Conservation (phyloP, 225 moss, liverwort and hornwort genomes). For the Lunularia cruciata region DNA sequence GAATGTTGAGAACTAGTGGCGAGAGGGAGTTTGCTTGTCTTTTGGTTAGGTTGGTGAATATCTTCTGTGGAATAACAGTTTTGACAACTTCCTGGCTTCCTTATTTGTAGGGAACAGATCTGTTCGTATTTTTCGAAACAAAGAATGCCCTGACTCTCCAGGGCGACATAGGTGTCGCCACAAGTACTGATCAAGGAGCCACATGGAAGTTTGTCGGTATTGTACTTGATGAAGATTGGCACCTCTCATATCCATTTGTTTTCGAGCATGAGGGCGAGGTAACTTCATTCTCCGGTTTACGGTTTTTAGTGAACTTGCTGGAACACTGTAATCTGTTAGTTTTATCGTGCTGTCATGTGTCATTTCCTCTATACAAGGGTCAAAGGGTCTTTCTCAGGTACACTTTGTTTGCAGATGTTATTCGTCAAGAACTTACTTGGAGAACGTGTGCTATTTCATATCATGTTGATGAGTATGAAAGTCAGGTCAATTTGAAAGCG, state of each 20-base stretch:
- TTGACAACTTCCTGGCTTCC: neutral
- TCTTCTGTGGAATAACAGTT: neutral
- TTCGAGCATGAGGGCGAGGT: slow-evolving; percentile 84
- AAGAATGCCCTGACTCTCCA: slow-evolving; percentile 77
- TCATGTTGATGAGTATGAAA: too few species aligned
- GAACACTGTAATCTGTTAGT: too few species aligned
- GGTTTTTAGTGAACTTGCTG: too few species aligned
- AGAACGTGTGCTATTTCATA: too few species aligned
- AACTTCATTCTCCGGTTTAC: slow-evolving; percentile 2
- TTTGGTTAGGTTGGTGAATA: neutral
- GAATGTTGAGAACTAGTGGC: too few species aligned
- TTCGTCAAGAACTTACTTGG: too few species aligned
- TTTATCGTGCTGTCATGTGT: neutral
- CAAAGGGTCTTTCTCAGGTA: too few species aligned
- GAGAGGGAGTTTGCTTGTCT: neutral
- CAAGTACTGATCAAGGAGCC: slow-evolving; percentile 65
- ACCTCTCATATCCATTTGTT: slow-evolving; percentile 80
- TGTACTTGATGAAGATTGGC: slow-evolving; percentile 89
- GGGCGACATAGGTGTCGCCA: slow-evolving; percentile 89
- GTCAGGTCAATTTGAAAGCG: too few species aligned
- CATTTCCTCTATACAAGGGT: neutral
- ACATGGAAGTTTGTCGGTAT: slow-evolving; percentile 75
- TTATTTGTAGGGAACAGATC: slow-evolving; percentile 55
- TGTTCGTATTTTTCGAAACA: slow-evolving; percentile 80
- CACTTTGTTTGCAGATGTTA: too few species aligned